phyloP scores from a whole-genome alignment of 306 rosid genomes.

The Prunus kanzakura region DNA sequence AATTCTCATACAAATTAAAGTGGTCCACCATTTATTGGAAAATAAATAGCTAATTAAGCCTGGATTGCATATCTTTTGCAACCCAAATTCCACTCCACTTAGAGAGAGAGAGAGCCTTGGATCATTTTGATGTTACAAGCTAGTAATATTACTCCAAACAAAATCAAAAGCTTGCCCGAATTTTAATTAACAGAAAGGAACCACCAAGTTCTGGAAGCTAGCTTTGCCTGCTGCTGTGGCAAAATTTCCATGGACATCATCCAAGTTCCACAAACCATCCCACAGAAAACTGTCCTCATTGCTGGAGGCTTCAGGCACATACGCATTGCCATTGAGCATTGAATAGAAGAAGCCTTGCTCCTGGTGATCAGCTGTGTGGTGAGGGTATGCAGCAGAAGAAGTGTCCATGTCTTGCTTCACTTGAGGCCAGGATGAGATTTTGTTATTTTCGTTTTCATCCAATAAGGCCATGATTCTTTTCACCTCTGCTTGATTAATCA shows the following conservation, averaged over 20 bases:
- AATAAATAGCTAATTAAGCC: neutral
- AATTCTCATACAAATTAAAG: conserved; percentile 13
- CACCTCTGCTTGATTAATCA: conserved; percentile 44
- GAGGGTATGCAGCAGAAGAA: conserved; percentile 24
- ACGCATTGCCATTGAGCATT: conserved; percentile 35
- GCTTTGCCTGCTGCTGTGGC: conserved; percentile 38
- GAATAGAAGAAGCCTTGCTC: conserved; percentile 46
- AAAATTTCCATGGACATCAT: conserved; percentile 54
- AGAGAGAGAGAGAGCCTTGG: neutral
- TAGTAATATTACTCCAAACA: neutral
- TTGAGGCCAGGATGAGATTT: conserved; percentile 33
- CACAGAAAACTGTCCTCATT: conserved; percentile 44
- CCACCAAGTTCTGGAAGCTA: conserved; percentile 48
- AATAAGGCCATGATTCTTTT: conserved; percentile 54
- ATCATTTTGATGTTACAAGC: neutral
- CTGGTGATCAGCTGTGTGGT: conserved; percentile 34
- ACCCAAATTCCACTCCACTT: conserved; percentile 31
- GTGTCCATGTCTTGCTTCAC: conserved; percentile 38
- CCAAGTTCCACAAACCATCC: conserved; percentile 82
- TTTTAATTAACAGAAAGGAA: conserved; percentile 46
- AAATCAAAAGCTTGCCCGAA: neutral
- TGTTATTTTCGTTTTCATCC: conserved; percentile 44
- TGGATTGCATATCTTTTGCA: conserved; percentile 29
- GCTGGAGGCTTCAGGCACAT: conserved; percentile 31
- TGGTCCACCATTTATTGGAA: conserved; percentile 17